Percentiles rank a stretch among this genome's conserved stretches.
phyloP scores from a whole-genome alignment of 192 early-diverging fungal species.

The Backusella tuberculispora region DNA sequence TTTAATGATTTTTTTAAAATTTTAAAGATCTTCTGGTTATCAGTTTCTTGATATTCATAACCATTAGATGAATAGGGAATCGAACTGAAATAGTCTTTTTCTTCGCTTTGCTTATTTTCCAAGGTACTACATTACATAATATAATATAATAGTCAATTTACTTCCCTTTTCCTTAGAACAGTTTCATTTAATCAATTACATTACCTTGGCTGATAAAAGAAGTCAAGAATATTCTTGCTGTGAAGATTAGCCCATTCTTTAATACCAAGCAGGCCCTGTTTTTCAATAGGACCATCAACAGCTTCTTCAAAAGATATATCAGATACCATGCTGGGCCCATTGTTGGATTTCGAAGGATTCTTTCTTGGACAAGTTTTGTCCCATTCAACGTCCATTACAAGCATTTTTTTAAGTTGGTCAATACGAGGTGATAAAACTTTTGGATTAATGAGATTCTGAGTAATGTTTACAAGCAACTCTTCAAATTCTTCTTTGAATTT shows the following conservation, averaged over 20 bases:
- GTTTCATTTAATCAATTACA: no score
- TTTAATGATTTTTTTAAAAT: neutral
- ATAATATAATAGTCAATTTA: neutral
- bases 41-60: neutral
- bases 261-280: neutral
- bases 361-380: conserved; percentile 5
- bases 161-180: neutral
- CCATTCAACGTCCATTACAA: conserved; percentile 11
- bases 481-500: conserved; percentile 13
- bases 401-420: conserved; percentile 4
- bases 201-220: neutral
- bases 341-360: neutral
- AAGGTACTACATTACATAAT: neutral
- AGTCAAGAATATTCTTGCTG: neutral
- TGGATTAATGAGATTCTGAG: neutral
- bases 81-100: neutral
- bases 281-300: neutral
- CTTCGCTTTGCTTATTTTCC: neutral
- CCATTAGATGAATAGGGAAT: neutral
- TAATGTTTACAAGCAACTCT: conserved; percentile 4
- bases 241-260: neutral
- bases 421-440: neutral
- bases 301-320: neutral
- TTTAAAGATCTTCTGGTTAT: neutral
- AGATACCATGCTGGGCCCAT: neutral